A percentile compares a stretch with the other conserved stretches of the same genome.
phyloP scores from a whole-genome alignment of 768 basidiomycete species.

The Amanita rubescens region DNA sequence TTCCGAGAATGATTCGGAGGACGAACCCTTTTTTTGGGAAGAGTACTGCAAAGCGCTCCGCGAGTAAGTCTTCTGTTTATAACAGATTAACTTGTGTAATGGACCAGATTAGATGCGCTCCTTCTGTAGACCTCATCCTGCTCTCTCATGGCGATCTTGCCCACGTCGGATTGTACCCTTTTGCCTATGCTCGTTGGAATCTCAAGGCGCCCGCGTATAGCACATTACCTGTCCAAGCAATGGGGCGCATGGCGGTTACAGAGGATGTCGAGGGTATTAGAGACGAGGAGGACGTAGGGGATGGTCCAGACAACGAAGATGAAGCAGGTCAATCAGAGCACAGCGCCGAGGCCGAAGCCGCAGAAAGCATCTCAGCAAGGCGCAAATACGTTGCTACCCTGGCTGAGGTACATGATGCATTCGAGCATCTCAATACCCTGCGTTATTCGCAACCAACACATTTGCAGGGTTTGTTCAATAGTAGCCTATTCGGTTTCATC shows the following conservation, averaged over 20 bases:
- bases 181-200: slow-evolving; percentile 82
- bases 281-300: slow-evolving; percentile 65
- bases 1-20: slow-evolving; percentile 17
- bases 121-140: slow-evolving; percentile 82
- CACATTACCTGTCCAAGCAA: slow-evolving; percentile 91
- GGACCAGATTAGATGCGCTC: slow-evolving; percentile 48
- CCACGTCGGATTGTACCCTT: slow-evolving; percentile 89
- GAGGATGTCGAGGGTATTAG: slow-evolving; percentile 83
- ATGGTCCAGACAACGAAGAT: slow-evolving; percentile 23
- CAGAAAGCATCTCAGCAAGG: slow-evolving; percentile 23
- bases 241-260: slow-evolving; percentile 85
- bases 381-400: slow-evolving; percentile 68
- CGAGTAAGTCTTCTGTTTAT: slow-evolving; percentile 43
- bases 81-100: slow-evolving; percentile 7
- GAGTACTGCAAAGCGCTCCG: slow-evolving; percentile 59
- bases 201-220: slow-evolving; percentile 89
- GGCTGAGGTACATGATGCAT: slow-evolving; percentile 87
- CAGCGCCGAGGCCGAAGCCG: slow-evolving; percentile 19
- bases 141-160: slow-evolving; percentile 90
- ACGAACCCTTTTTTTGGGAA: slow-evolving; percentile 43
- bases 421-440: slow-evolving; percentile 85
- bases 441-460: slow-evolving; percentile 95
- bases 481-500: background rate
- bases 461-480: slow-evolving; percentile 66
- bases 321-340: slow-evolving; percentile 19